phyloP scores from a whole-genome alignment of 179 eudicot species.

The Beta macrorhiza region DNA sequence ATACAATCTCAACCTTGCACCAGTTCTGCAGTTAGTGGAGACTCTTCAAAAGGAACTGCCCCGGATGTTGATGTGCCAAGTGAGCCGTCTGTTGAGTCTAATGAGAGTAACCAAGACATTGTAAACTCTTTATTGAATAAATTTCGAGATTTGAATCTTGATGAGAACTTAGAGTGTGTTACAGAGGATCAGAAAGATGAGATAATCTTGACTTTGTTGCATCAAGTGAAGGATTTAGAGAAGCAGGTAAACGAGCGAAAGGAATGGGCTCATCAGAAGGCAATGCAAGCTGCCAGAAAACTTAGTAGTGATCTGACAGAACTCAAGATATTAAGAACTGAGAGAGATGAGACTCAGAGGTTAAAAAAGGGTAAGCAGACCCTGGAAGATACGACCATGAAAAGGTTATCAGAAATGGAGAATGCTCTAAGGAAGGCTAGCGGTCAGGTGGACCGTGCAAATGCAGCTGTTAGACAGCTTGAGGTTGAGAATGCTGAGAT shows the following conservation, averaged over 20 bases:
- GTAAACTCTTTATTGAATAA: slow-evolving; percentile 71
- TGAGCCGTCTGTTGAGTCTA: slow-evolving; percentile 43
- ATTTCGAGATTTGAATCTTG: slow-evolving; percentile 78
- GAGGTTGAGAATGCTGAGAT: slow-evolving; percentile 96
- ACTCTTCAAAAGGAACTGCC: slow-evolving; percentile 38
- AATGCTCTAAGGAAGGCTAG: slow-evolving; percentile 88
- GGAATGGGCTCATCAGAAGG: slow-evolving; percentile 99
- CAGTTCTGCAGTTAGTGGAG: slow-evolving; percentile 37
- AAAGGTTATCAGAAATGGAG: slow-evolving; percentile 89
- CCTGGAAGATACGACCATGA: slow-evolving; percentile 83
- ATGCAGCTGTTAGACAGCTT: slow-evolving; percentile 82
- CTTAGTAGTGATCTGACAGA: slow-evolving; percentile 79
- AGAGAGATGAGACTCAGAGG: slow-evolving; percentile 87
- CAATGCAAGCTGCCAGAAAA: slow-evolving; percentile 96
- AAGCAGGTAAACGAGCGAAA: slow-evolving; percentile 83
- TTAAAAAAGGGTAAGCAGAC: slow-evolving; percentile 89
- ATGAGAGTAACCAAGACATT: slow-evolving; percentile 57
- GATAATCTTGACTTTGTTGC: slow-evolving; percentile 65
- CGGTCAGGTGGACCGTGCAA: slow-evolving; percentile 88
- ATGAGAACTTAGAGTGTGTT: slow-evolving; percentile 63
- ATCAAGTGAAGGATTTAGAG: slow-evolving; percentile 87
- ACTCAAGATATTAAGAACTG: slow-evolving; percentile 81
- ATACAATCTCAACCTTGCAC: slow-evolving; percentile 47
- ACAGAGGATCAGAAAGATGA: slow-evolving; percentile 89
- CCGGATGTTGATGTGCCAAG: slow-evolving; percentile 32